Conservation (phyloP, 257 asterid genomes). For the Parsonsia alboflavescens region DNA sequence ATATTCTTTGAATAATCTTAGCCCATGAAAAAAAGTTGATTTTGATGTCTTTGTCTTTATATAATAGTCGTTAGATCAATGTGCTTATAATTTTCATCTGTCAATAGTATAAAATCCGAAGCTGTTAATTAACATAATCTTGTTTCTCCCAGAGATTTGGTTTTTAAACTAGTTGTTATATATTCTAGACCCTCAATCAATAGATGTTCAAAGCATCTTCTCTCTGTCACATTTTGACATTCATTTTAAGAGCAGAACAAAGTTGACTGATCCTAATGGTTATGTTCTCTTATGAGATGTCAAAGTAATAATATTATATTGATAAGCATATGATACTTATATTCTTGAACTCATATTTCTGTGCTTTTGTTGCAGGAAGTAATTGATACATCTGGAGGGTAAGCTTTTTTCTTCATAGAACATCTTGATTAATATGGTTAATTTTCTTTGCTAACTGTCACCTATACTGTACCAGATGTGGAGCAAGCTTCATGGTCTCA, state of each 20-base stretch:
- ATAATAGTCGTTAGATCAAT: neutral
- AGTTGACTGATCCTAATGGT: neutral
- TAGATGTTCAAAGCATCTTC: neutral
- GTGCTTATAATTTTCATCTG: neutral
- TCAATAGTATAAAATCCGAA: neutral
- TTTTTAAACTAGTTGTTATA: neutral
- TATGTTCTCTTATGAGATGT: neutral
- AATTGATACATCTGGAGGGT: conserved; percentile 84
- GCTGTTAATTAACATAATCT: neutral
- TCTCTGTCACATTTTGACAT: neutral
- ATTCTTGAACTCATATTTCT: neutral
- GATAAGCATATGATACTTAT: too few species aligned
- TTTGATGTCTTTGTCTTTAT: neutral
- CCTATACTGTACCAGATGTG: conserved; percentile 47
- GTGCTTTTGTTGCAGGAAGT: conserved; percentile 50
- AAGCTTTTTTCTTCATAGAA: conserved; percentile 23
- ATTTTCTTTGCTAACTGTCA: conserved; percentile 2
- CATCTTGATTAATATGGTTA: neutral
- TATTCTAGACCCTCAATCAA: neutral
- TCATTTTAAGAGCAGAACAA: neutral
- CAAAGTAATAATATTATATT: too few species aligned
- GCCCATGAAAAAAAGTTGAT: neutral
- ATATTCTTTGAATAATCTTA: too few species aligned
- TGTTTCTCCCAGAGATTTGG: neutral
- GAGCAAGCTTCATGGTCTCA: conserved; percentile 73